A percentile compares a stretch with the other conserved stretches of the same genome.
phyloP scores from a whole-genome alignment of 495 filamentous ascomycete species.

The Aspergillus nidulans region DNA sequence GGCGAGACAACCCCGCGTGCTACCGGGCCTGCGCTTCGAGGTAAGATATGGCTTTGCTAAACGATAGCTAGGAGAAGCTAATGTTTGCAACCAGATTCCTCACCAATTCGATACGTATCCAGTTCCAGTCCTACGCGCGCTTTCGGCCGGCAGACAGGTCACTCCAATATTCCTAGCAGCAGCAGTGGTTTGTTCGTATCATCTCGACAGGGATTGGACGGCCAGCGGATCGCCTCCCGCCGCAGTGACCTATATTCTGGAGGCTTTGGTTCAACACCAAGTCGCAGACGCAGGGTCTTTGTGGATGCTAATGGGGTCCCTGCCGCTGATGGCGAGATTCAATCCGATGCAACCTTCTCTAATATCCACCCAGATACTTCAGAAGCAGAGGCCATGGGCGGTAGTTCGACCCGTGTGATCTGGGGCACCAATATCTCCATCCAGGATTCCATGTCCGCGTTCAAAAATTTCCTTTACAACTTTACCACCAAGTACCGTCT shows the following conservation, averaged over 20 bases:
- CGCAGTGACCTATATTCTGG: constrained; percentile 84
- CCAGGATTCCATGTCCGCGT: constrained; percentile 75
- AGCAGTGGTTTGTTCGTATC: constrained; percentile 85
- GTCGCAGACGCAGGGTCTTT: constrained; percentile 65
- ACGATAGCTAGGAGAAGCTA: neutral
- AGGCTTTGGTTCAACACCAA: constrained; percentile 59
- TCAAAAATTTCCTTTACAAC: constrained; percentile 87
- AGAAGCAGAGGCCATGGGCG: constrained; percentile 83
- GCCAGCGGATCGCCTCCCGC: constrained; percentile 46
- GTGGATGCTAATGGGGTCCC: constrained; percentile 78
- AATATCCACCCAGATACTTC: constrained; percentile 85
- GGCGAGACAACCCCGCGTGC: constrained; percentile 74
- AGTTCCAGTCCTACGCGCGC: constrained; percentile 75
- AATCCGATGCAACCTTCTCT: constrained; percentile 82
- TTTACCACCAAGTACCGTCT: constrained; percentile 91
- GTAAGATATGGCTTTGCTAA: constrained; percentile 40
- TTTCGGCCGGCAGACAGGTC: constrained; percentile 47
- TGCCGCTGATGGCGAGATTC: constrained; percentile 47
- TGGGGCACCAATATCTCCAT: constrained; percentile 98
- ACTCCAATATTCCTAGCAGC: constrained; percentile 64
- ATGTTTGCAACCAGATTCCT: constrained; percentile 60
- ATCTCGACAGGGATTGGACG: constrained; percentile 47
- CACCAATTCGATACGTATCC: constrained; percentile 81
- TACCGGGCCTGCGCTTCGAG: constrained; percentile 55
- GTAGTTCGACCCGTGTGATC: constrained; percentile 73